Percentiles rank a stretch among this genome's conserved stretches.
These are phyloP conservation scores for Fusarium caatingaense DNA, from an alignment of 2,329 filamentous ascomycete genomes.

Conservation along the genomic window DNA sequence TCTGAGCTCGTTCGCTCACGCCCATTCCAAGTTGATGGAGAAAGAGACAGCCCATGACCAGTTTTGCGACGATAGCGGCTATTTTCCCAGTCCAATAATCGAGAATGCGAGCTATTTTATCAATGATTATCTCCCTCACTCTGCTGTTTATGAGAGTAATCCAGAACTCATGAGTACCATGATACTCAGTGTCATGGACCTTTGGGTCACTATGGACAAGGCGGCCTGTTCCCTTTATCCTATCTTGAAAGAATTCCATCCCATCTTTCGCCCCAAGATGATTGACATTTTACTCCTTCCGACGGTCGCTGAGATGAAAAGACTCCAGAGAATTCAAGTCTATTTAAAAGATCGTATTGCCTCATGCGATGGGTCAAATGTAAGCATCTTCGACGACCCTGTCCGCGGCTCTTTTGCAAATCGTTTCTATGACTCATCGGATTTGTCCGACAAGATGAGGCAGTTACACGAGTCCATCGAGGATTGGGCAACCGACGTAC, in stretches of 20 bases:
- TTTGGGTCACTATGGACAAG: constrained; percentile 41
- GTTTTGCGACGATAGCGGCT: constrained; percentile 13
- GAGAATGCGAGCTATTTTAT: constrained; percentile 8
- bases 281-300: constrained; percentile 36
- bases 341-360: constrained; percentile 37
- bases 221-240: constrained; percentile 37
- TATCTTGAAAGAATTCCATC: constrained; percentile 36
- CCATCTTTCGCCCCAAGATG: constrained; percentile 40
- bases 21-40: constrained; percentile 30
- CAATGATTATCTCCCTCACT: constrained; percentile 19
- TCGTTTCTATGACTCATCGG: constrained; percentile 43
- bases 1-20: constrained; percentile 20
- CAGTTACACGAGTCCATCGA: constrained; percentile 43
- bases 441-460: constrained; percentile 22
- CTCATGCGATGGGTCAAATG: constrained; percentile 15
- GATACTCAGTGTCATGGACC: constrained; percentile 41
- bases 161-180: constrained; percentile 39
- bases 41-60: constrained; percentile 9
- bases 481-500: constrained; percentile 24
- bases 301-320: constrained; percentile 31
- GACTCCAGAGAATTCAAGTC: constrained; percentile 36
- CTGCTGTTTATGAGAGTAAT: constrained; percentile 23
- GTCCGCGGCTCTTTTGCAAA: constrained; percentile 45
- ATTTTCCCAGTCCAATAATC: background rate
- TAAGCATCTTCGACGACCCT: constrained; percentile 43